Conservation (phyloP, 2,329 filamentous ascomycete species). For the Neofusicoccum sp. region DNA sequence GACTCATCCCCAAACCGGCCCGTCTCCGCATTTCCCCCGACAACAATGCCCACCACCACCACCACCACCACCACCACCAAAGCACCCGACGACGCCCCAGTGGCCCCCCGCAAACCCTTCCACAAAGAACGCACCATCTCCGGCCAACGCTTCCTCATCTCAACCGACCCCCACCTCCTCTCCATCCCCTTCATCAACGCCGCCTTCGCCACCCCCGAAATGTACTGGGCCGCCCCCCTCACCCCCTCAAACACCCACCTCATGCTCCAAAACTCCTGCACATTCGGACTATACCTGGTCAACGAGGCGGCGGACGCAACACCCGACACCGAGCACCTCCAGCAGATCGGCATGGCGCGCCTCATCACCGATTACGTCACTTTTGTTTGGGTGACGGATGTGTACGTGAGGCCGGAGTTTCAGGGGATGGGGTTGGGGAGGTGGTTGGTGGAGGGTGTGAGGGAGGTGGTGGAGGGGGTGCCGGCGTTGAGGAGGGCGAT, state of each 20-base stretch:
- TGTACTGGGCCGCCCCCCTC: conserved; percentile 37
- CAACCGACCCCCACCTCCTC: conserved; percentile 21
- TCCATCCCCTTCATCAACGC: conserved; percentile 31
- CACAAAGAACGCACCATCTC: not conserved
- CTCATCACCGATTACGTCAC: conserved; percentile 71
- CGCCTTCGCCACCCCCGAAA: conserved; percentile 31
- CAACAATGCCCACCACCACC: no score
- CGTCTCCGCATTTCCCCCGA: no score
- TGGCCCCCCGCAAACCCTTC: not conserved
- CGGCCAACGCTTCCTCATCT: conserved; percentile 31
- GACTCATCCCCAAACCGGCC: no score
- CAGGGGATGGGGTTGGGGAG: conserved; percentile 65
- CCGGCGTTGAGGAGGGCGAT: conserved; percentile 56
- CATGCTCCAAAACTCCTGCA: conserved; percentile 38
- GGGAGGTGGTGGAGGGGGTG: conserved; percentile 60
- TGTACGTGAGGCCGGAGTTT: conserved; percentile 64
- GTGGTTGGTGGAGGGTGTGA: conserved; percentile 65
- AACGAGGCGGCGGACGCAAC: conserved; percentile 6
- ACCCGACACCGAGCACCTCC: conserved; percentile 21
- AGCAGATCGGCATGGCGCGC: conserved; percentile 61
- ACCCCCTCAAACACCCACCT: conserved; percentile 25
- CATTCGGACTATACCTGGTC: conserved; percentile 31
- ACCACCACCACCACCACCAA: no score
- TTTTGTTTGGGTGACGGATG: conserved; percentile 70
- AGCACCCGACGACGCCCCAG: no score